phyloP scores from a whole-genome alignment of 192 early-diverging fungal genomes.

The Podila epicladia region DNA sequence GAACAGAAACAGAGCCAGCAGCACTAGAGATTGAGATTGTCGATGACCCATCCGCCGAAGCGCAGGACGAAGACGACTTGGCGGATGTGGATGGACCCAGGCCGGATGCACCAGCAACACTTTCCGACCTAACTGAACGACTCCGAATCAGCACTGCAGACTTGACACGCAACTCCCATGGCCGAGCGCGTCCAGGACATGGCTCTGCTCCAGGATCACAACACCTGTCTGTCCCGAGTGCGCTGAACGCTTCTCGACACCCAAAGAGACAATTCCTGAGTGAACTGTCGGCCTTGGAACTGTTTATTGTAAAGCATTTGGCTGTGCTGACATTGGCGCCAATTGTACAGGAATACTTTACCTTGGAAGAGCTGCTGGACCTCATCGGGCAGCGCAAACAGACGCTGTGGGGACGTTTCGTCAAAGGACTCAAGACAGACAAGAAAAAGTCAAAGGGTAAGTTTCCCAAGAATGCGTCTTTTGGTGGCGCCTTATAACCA shows the following conservation, averaged over 20 bases:
- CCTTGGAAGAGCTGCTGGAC: constrained; percentile 78
- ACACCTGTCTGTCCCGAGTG: neutral
- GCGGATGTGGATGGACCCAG: constrained; percentile 24
- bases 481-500: neutral
- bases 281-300: constrained; percentile 82
- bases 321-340: constrained; percentile 82
- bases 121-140: constrained; percentile 44
- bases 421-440: constrained; percentile 70
- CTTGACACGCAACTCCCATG: constrained; percentile 4
- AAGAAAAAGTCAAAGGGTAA: constrained; percentile 68
- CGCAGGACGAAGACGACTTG: constrained; percentile 17
- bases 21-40: constrained; percentile 46
- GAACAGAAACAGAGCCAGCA: constrained; percentile 17
- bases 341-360: constrained; percentile 74
- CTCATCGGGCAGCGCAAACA: constrained; percentile 82
- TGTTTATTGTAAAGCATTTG: constrained; percentile 85
- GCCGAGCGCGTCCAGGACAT: constrained; percentile 17
- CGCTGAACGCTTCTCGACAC: constrained; percentile 2
- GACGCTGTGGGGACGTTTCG: constrained; percentile 79
- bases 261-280: constrained; percentile 59
- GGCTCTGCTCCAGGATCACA: constrained; percentile 9
- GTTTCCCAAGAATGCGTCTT: neutral
- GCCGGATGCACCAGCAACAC: constrained; percentile 35
- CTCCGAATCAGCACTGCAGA: constrained; percentile 30
- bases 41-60: constrained; percentile 18